Evolutionary conservation across 2,329 filamentous ascomycete genomes (phyloP).

Genomic region (Aureobasidium pullulans): DNA sequence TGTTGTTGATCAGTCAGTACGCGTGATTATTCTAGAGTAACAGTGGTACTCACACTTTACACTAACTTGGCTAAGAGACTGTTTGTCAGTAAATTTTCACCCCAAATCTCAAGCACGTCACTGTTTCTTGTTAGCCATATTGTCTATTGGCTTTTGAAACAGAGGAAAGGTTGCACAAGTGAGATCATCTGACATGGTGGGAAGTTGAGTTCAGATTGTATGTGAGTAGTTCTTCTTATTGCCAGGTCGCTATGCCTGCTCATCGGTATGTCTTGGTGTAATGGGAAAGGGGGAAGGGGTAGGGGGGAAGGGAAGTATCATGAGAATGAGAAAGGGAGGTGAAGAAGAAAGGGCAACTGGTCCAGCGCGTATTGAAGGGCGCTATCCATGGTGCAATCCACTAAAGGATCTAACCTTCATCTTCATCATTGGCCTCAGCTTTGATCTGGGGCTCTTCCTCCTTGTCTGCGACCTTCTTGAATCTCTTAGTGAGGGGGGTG

Average conservation of each 20-base stretch:
- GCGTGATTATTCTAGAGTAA: no score
- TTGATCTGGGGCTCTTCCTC: neutral
- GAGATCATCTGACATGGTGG: neutral
- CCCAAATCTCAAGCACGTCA: no score
- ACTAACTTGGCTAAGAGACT: no score
- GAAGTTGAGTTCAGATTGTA: neutral
- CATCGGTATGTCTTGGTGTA: neutral
- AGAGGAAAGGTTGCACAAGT: neutral
- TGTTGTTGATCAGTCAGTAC: no score
- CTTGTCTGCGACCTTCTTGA: slow-evolving; percentile 24
- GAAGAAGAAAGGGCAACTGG: neutral
- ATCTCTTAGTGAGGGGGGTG: slow-evolving; percentile 22
- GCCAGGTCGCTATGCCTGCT: neutral
- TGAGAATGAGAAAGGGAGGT: neutral
- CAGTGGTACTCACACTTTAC: no score
- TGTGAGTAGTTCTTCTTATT: neutral
- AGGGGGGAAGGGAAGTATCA: neutral
- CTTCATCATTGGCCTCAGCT: neutral
- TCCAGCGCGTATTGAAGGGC: neutral
- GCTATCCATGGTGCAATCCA: neutral
- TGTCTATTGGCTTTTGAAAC: neutral
- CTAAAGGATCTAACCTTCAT: neutral
- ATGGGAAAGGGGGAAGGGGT: neutral
- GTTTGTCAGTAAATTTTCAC: no score
- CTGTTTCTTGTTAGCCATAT: neutral